Conservation (phyloP, 1,284 basidiomycete genomes). For the Pseudozyma sp. region DNA sequence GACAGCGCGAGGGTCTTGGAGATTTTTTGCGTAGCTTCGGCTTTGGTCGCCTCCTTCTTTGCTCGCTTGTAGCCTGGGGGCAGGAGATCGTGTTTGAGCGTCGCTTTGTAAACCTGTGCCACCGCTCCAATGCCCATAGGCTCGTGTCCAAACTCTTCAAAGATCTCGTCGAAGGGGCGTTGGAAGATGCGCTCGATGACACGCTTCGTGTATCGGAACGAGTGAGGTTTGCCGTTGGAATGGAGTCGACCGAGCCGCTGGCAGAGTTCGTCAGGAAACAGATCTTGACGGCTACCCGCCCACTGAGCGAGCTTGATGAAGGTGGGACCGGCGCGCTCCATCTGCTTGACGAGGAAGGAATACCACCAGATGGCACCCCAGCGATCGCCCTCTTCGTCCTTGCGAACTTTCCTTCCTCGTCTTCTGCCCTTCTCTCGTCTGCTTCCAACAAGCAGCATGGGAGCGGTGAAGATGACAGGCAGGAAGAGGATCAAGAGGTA, state of each 20-base stretch:
- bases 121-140: conserved; percentile 99
- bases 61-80: conserved; percentile 72
- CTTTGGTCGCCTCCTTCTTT: conserved; percentile 34
- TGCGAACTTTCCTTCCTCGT: conserved; percentile 43
- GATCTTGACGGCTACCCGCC: conserved; percentile 93
- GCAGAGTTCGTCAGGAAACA: conserved; percentile 94
- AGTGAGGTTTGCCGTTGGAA: conserved; percentile 87
- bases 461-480: conserved; percentile 85
- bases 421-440: conserved; percentile 52
- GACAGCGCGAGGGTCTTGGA: conserved; percentile 55
- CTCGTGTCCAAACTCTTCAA: conserved; percentile 85
- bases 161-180: conserved; percentile 81
- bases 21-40: conserved; percentile 31
- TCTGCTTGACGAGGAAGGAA: conserved; percentile 83
- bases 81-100: conserved; percentile 82
- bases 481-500: conserved; percentile 85
- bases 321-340: conserved; percentile 94
- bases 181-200: conserved; percentile 86
- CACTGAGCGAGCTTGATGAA: conserved; percentile 99
- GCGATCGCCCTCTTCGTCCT: conserved; percentile 53
- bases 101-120: conserved; percentile 92
- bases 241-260: conserved; percentile 86
- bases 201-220: conserved; percentile 81
- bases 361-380: conserved; percentile 84
- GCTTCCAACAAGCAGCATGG: conserved; percentile 82